Conservation (phyloP, 2,329 filamentous ascomycete genomes). For the Paecilomyces variotii region DNA sequence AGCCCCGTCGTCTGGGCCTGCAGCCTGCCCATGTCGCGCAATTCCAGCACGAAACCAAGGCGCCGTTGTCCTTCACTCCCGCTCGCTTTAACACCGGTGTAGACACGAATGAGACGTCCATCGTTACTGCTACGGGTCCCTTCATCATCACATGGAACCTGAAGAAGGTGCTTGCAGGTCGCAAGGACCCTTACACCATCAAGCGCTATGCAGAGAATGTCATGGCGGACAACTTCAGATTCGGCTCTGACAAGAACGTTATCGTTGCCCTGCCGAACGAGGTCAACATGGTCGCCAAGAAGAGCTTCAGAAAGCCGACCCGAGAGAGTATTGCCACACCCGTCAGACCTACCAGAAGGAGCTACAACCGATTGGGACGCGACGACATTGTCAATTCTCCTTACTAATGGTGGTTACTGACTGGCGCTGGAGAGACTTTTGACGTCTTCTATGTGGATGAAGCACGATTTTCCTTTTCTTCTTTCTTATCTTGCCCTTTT, state of each 20-base stretch:
- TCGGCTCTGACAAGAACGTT: conserved; percentile 93
- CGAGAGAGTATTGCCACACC: conserved; percentile 78
- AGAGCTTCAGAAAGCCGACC: conserved; percentile 76
- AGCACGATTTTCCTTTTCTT: conserved; percentile 5
- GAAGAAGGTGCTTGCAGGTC: conserved; percentile 75
- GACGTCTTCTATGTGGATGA: not conserved
- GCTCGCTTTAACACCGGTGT: conserved; percentile 90
- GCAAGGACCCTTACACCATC: conserved; percentile 87
- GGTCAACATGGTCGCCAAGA: conserved; percentile 93
- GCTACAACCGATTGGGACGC: conserved; percentile 50
- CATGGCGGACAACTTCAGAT: conserved; percentile 98
- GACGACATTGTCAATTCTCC: conserved; percentile 77
- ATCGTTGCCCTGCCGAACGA: conserved; percentile 95
- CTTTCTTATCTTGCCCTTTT: not conserved
- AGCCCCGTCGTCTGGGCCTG: conserved; percentile 80
- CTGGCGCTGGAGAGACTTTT: not conserved
- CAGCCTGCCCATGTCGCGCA: conserved; percentile 91
- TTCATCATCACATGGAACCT: conserved; percentile 96
- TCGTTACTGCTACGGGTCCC: conserved; percentile 91
- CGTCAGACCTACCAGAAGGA: conserved; percentile 38
- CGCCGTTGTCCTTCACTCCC: conserved; percentile 76
- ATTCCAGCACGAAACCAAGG: conserved; percentile 92
- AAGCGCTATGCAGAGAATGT: conserved; percentile 94
- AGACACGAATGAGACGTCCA: conserved; percentile 75
- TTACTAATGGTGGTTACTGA: conserved; percentile 34